Evolutionary conservation across 2,329 filamentous ascomycete species (phyloP), one percentile per base, ranked within the genome.

Genomic region (Chaetomium globosum): DNA sequence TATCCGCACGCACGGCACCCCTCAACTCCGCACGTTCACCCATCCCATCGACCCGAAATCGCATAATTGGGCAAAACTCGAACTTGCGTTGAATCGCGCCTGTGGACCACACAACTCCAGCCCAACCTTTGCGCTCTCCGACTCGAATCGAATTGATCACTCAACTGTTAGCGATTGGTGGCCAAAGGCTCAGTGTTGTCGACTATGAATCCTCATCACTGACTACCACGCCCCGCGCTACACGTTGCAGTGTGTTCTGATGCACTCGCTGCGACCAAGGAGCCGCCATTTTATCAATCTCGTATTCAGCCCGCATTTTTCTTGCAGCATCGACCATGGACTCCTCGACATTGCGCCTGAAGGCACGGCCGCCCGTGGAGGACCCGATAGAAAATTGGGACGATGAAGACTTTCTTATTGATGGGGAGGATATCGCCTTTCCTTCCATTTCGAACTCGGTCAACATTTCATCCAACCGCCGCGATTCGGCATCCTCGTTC

Each of bases 401-500:
- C 74, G 87, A 93, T 74, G 89, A 90, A 71, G 87, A 90, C 77
- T 88, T 92, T 73, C 80, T 89, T 70, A 86, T 91, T 72, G 88
- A 90, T 23, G 83, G 84, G 61, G 88, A 91, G 70, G 82, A 91
- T 77, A 78, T 90, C 70, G 82, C 81, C 61, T 84, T 88, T 69
- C 80, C 82, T 71, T 85, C 82, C 74, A 82, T 82, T 31, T 79
- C 81, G 43, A 79, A 77, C 46, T 74, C 78, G 43, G 76, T 76
- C 65, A 81, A 80, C 64, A 74, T 75, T 39, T 77, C 78, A 33
- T 78, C 79, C 66, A 84, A 87, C 68, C 85, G 86, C 67, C 86
- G 91, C 69, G 90, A 93, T 72, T 93, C 90, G 21, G 87, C 90
- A 63, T 97, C 93, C 1, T 96, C 93, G 21, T 86, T 92, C 72